A percentile compares a stretch with the other conserved stretches of the same genome.
These are phyloP conservation scores for Boletus bicolor DNA, from an alignment of 768 basidiomycete genomes.

Conservation along the genomic window DNA sequence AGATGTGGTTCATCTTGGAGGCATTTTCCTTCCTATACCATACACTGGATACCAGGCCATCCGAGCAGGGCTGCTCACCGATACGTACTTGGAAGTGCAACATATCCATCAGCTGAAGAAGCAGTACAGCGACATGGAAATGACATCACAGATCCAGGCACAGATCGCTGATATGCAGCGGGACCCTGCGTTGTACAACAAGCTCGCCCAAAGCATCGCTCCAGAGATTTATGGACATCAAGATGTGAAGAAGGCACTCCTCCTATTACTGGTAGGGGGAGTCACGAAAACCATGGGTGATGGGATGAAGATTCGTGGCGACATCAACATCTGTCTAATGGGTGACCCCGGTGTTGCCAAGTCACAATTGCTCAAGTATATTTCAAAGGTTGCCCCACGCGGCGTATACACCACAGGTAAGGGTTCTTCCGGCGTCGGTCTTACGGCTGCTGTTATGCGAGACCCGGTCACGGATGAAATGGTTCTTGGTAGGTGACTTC, in stretches of 20 bases:
- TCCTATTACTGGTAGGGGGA: constrained; percentile 91
- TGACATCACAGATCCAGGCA: constrained; percentile 77
- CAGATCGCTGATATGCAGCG: constrained; percentile 63
- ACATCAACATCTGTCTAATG: constrained; percentile 97
- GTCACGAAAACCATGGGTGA: constrained; percentile 94
- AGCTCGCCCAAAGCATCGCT: constrained; percentile 90
- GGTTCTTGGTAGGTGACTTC: constrained; percentile 76
- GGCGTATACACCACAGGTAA: constrained; percentile 98
- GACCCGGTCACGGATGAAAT: constrained; percentile 99
- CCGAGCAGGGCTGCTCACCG: constrained; percentile 92
- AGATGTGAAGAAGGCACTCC: constrained; percentile 94
- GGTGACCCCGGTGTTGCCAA: constrained; percentile 99
- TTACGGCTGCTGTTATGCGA: constrained; percentile 98
- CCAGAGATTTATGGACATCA: constrained; percentile 98
- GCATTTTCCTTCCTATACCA: constrained; percentile 94
- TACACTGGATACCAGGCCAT: constrained; percentile 98
- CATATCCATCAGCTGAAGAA: constrained; percentile 94
- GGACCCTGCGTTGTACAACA: constrained; percentile 81
- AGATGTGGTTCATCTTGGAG: constrained; percentile 93
- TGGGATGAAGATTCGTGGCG: constrained; percentile 98
- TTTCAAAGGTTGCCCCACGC: constrained; percentile 96
- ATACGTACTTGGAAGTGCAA: constrained; percentile 93
- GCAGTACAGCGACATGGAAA: constrained; percentile 93
- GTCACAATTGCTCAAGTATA: constrained; percentile 95
- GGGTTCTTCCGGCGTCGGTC: constrained; percentile 97